phyloP scores from a whole-genome alignment of 345 rosid species.

The Kernera saxatilis region DNA sequence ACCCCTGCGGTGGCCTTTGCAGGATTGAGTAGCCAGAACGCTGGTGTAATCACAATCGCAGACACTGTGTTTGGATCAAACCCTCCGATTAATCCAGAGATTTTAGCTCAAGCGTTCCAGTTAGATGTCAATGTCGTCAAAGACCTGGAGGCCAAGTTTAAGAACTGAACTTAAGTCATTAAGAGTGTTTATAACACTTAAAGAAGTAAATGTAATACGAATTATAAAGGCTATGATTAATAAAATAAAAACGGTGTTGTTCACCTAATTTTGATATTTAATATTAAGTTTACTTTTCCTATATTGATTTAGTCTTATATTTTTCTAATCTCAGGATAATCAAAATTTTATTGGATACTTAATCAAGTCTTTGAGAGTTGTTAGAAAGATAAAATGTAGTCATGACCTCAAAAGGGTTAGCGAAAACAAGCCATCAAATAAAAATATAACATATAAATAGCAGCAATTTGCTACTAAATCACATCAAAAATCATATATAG shows the following conservation, averaged over 20 bases:
- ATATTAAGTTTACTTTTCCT: neutral
- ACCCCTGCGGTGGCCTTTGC: conserved; percentile 25
- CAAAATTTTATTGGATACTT: no score
- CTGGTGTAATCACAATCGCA: conserved; percentile 26
- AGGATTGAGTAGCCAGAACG: conserved; percentile 25
- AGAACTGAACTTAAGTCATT: conserved; percentile 1
- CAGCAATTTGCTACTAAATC: no score
- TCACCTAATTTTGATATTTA: neutral
- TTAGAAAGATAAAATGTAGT: no score
- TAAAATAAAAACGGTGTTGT: neutral
- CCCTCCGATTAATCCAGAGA: conserved; percentile 32
- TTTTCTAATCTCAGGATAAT: no score
- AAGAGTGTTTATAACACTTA: neutral
- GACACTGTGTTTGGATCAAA: conserved; percentile 29
- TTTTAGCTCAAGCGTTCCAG: conserved; percentile 37
- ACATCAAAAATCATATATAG: no score
- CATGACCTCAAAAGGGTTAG: no score
- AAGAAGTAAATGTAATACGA: neutral
- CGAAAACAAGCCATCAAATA: no score
- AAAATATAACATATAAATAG: no score
- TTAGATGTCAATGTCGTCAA: conserved; percentile 31
- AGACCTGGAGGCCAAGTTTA: conserved; percentile 33
- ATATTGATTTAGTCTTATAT: neutral
- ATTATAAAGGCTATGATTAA: neutral
- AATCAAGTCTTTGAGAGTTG: no score